Conservation (phyloP, 2,329 filamentous ascomycete genomes). For the Pseudocercospora ulei region DNA sequence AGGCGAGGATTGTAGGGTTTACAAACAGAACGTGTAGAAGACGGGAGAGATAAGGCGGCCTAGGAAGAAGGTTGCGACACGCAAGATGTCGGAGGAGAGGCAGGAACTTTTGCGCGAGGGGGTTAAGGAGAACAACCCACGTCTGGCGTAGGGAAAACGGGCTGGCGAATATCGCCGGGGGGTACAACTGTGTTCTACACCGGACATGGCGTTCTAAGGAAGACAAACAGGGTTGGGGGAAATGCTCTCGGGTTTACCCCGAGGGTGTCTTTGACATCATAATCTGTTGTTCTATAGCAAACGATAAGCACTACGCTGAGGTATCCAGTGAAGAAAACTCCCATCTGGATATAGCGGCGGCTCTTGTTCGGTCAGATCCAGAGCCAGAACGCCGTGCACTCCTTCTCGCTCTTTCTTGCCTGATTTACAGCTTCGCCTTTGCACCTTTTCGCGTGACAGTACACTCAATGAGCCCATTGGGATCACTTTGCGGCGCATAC, state of each 20-base stretch:
- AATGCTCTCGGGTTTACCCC: too few relatives aligned
- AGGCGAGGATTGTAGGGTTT: constrained; percentile 81
- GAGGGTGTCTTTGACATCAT: too few relatives aligned
- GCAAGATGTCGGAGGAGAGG: constrained; percentile 29
- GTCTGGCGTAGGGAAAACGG: too few relatives aligned
- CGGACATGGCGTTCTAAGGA: too few relatives aligned
- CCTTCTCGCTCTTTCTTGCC: background rate
- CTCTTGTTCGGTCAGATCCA: background rate
- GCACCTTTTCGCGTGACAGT: constrained; percentile 57
- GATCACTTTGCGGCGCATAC: constrained; percentile 82
- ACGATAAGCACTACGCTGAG: too few relatives aligned
- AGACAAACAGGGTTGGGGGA: too few relatives aligned
- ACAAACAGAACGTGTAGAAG: constrained; percentile 74
- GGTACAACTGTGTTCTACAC: too few relatives aligned
- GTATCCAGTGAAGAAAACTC: too few relatives aligned
- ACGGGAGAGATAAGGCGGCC: constrained; percentile 43
- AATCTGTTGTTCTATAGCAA: too few relatives aligned
- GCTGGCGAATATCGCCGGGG: too few relatives aligned
- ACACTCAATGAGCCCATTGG: constrained; percentile 93
- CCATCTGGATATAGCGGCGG: background rate
- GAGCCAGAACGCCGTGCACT: background rate
- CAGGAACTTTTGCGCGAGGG: constrained; percentile 5
- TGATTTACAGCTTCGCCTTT: constrained; percentile 26
- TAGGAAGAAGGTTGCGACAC: constrained; percentile 36
- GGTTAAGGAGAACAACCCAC: too few relatives aligned